Base-by-base conservation (phyloP, 768 basidiomycete species). In the Boletus barrowsii region DNA sequence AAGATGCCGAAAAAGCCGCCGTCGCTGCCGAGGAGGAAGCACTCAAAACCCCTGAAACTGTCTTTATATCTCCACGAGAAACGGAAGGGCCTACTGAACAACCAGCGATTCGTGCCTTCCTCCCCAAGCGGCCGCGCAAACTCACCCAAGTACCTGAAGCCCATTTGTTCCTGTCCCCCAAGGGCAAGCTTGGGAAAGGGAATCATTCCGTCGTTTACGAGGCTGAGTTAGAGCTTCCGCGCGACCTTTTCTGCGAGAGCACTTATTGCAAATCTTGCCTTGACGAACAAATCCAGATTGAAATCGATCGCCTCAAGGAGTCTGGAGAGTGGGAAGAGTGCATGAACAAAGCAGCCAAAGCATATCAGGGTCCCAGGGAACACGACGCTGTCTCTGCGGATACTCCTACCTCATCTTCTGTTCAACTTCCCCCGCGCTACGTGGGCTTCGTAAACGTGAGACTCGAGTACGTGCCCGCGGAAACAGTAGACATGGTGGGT, bases 151-250 rank as follows among this genome's bases (percentile, higher is more conserved):
- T 61, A 7, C 65, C 63, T 17, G 77, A 74, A 51, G 81, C 76
- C 5, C 80, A 83, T 62, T 70, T 83, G 1, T 79, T 81, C 51
- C 59, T 84, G 52, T 72, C 73, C 3, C 72, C 74, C 0, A 40
- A 42, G 2, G 58, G 73, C 26, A 43, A 18, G 18, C 56, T 75
- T 7, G 83, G 82, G 1, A 3, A 9, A 2, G 83, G 84, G 0
- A 59, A 80, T 62, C 83, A 85, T 58, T 84, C 83, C 0, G 47
- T 63, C 35, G 78, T 81, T 1, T 77, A 79, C 51, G 59, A 69
- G 42, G 81, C 76, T 6, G 77, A 81, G 45, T 75, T 77, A 64
- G 79, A 80, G 37, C 63, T 84, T 11, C 82, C 83, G 6, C 71
- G 75, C 6, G 61, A 69, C 20, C 22, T 75, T 15, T 65, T 80